Base-by-base conservation (phyloP, 2,329 filamentous ascomycete genomes). In the Zasmidium citrigriseum region DNA sequence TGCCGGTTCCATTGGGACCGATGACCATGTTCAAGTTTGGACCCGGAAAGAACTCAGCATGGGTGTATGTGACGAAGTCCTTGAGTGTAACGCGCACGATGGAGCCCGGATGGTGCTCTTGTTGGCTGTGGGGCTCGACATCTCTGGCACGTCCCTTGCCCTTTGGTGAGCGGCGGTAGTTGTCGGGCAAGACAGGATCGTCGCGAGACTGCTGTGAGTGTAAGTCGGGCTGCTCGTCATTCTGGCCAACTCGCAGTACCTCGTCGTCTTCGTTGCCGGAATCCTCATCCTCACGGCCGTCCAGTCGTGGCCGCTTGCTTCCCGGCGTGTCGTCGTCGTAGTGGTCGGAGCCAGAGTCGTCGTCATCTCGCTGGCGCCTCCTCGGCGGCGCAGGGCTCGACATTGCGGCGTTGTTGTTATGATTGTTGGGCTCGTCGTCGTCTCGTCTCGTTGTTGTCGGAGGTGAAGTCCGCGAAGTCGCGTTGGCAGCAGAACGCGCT, bases 1-100 rank as follows among this genome's bases (percentile, higher is more conserved):
- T 99, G 55, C 95, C 95, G 0, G 95, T 98, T 29, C 95, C 95
- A 70, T 99, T 99, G n/a, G 95, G 95, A 0, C 95, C 95, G 67
- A 99, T 96, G 54, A 99, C 88, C 93, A 99, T 98, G 73, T 99
- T 99, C 70, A 99, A 76, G 72, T 90, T 93, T 0, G 95, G 93
- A 0, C 95, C 95, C 12, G 92, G 91, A 58, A 89, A 86, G 74
- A 98, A 97, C 64, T 96, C 93, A 55, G 92, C 93, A 54, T 88
- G 86, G 51, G 90, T 92, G 76, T 99, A 99, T 0, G 95, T 99
- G 55, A 99, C 91, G 68, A 99, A 99, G 75, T 98, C 90, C 50
- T 83, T 84, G 46, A 98, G 82, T 66, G 86, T 89, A 49, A 99
- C 91, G 34, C 93, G 86, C 50, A 97, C 87, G 66, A 99, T 96